Base-by-base conservation (phyloP, 2,329 filamentous ascomycete genomes). In the Fusarium multiceps region DNA sequence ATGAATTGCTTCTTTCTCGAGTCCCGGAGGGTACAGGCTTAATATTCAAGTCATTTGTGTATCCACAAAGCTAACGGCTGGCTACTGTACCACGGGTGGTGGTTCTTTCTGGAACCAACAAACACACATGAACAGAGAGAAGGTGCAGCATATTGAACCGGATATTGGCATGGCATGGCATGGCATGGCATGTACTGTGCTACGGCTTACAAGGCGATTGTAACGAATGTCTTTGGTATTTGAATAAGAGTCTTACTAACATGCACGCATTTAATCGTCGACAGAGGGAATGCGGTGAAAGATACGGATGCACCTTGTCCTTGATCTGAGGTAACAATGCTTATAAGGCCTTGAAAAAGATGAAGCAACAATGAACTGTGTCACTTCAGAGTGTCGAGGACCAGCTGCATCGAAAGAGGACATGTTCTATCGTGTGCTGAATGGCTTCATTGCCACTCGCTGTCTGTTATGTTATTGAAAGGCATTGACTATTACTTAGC, bases 291-390 rank as follows among this genome's bases (percentile, higher is more conserved):
- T 64, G 59, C 54, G n/a, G 58, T 68, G 66, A 63, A 65, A 60
- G 64, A 60, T 46, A 56, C 40, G 63, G 34, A 65, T 55, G 59
- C 47, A 46, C 37, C 41, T 63, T 49, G 68, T 65, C 53, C 49
- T 70, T 69, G 67, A 55, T 67, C 53, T 67, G 32, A 45, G 58
- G 47, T 54, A 54, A 62, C 58, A 64, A 61, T 61, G 51, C 55
- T 47, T 63, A 53, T 43, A 62, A 54, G 56, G 42, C 32, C 51
- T 70, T 54, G 50, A 46, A 46, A 58, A 58, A 71, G 63, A 70
- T 70, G 50, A 63, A 55, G 64, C 51, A 60, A 55, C 34, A 54
- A 43, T 37, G 42, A 41, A 49, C 37, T 49, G 53, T 68, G 63
- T 41, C 30, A 63, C 53, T 51, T 14, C 8, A 53, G 27, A 6